Evolutionary conservation across 202 grass and related monocot genomes (phyloP).

Genomic region (Zizania palustris): DNA sequence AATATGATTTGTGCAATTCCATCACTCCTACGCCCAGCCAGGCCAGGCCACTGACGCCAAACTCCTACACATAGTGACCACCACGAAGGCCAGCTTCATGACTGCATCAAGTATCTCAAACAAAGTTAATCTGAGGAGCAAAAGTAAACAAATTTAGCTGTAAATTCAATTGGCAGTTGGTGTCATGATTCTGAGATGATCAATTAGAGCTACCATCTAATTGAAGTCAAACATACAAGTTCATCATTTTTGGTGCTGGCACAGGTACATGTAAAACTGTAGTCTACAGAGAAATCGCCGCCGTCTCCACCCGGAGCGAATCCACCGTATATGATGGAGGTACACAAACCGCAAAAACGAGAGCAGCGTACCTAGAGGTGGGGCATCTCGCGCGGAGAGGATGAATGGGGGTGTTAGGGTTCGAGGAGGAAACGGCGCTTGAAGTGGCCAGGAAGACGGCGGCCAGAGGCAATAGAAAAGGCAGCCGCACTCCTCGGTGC

Average conservation of each 20-base stretch:
- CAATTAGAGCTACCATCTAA: background rate
- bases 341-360: background rate
- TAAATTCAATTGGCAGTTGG: background rate
- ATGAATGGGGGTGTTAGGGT: background rate
- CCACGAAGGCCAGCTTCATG: background rate
- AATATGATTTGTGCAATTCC: background rate
- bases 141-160: background rate
- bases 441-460: too few relatives aligned
- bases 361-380: background rate
- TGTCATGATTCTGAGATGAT: background rate
- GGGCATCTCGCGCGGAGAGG: too few relatives aligned
- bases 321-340: too few relatives aligned
- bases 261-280: too few relatives aligned
- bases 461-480: too few relatives aligned
- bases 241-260: too few relatives aligned
- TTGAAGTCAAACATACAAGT: background rate
- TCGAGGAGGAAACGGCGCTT: background rate
- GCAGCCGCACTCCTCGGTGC: too few relatives aligned
- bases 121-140: background rate
- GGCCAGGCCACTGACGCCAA: background rate
- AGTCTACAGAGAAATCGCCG: background rate
- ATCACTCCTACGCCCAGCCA: background rate
- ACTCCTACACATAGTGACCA: background rate
- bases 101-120: background rate
- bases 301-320: background rate